Evolutionary conservation across 106 monocot genomes (phyloP).

Genomic region (Amphibolis antarctica): DNA sequence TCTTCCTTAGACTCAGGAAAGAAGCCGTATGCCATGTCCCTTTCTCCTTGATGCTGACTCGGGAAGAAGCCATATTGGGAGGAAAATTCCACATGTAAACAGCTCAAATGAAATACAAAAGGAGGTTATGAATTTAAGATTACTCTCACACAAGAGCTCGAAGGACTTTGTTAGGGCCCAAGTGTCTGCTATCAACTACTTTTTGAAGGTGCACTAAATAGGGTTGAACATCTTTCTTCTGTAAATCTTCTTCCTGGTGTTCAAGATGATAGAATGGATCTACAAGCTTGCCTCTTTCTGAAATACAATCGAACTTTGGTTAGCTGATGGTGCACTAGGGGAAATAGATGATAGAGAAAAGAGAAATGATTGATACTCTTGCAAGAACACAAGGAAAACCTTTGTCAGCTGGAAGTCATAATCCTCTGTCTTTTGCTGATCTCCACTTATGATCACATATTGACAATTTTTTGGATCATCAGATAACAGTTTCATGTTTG

Average conservation of each 20-base stretch:
- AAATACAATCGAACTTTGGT: conserved; percentile 4
- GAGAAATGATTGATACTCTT: background rate
- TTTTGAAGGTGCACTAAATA: conserved; percentile 74
- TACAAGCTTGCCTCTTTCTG: conserved; percentile 76
- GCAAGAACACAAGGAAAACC: conserved; percentile 16
- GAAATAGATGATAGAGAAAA: background rate
- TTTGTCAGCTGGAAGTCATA: conserved; percentile 96
- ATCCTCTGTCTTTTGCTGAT: conserved; percentile 75
- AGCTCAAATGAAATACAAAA: background rate
- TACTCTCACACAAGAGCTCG: conserved; percentile 72
- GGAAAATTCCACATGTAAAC: background rate
- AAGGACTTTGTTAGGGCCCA: conserved; percentile 64
- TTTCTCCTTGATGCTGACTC: conserved; percentile 46
- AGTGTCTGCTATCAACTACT: conserved; percentile 65
- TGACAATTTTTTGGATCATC: conserved; percentile 85
- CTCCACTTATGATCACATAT: conserved; percentile 89
- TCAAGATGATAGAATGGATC: conserved; percentile 96
- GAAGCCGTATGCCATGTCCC: conserved; percentile 72
- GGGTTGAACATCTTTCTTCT: conserved; percentile 92
- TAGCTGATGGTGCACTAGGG: background rate
- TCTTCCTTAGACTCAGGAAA: conserved; percentile 75
- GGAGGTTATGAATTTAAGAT: background rate
- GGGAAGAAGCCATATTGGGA: conserved; percentile 37
- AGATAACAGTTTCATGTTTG: conserved; percentile 74
- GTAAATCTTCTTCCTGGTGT: conserved; percentile 80